These are phyloP conservation scores for Cyberlindnera saturnus DNA, from an alignment of 805 yeast species.

Conservation along the genomic window DNA sequence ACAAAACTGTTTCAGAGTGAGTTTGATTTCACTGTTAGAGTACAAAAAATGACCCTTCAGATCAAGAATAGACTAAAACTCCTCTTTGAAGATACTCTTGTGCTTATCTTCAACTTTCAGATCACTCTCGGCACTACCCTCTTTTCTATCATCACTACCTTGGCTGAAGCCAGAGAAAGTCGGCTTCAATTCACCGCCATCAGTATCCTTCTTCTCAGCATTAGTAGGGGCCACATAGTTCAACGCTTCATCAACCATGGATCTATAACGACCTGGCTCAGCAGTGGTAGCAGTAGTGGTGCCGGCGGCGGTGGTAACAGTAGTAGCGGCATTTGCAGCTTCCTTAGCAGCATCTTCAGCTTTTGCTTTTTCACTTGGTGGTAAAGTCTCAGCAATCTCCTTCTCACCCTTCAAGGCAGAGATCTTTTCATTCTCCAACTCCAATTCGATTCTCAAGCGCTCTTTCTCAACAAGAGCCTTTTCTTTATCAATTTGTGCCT, in stretches of 20 bases:
- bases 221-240: constrained; percentile 7
- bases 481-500: constrained; percentile 31
- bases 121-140: constrained; percentile 11
- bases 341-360: constrained; percentile 3
- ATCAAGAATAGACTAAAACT: constrained; percentile 7
- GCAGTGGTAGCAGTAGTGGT: constrained; percentile 1
- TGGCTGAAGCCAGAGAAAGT: constrained; percentile 42
- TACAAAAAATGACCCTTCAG: too few species aligned
- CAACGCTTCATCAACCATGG: constrained; percentile 19
- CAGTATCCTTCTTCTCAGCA: constrained; percentile 6
- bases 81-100: constrained; percentile 25
- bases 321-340: not conserved
- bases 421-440: constrained; percentile 31
- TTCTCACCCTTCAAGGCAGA: constrained; percentile 30
- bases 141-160: constrained; percentile 31
- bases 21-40: too few species aligned
- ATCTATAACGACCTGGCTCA: constrained; percentile 7
- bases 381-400: constrained; percentile 33
- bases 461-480: constrained; percentile 32
- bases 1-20: too few species aligned
- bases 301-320: constrained; percentile 2
- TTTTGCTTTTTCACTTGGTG: constrained; percentile 17
- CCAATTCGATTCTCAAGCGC: constrained; percentile 28
- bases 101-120: constrained; percentile 13
- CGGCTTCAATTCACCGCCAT: constrained; percentile 22